A percentile compares a stretch with the other conserved stretches of the same genome.
These are phyloP conservation scores for Aspergillus sclerotialis DNA, from an alignment of 2,329 filamentous ascomycete genomes.

Conservation along the genomic window DNA sequence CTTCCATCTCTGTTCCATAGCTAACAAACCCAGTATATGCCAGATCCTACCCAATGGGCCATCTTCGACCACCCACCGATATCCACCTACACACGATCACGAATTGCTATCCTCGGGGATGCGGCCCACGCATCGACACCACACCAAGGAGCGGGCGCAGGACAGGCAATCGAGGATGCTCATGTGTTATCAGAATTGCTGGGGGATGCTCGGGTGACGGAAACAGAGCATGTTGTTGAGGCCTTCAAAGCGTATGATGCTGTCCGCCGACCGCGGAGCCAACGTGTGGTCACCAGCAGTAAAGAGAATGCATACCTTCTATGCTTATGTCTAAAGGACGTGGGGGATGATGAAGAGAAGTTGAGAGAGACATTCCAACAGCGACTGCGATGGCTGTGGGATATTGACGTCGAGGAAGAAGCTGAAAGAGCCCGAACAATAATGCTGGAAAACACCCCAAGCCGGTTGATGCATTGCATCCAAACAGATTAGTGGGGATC, in stretches of 20 bases:
- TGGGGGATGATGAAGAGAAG: slow-evolving; percentile 19
- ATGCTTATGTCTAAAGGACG: slow-evolving; percentile 18
- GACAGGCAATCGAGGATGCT: slow-evolving; percentile 33
- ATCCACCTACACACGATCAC: slow-evolving; percentile 22
- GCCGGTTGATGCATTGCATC: too few relatives aligned
- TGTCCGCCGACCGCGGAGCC: slow-evolving; percentile 42
- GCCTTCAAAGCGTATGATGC: slow-evolving; percentile 49
- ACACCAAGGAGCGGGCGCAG: slow-evolving; percentile 32
- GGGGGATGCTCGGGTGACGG: slow-evolving; percentile 27
- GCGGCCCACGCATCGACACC: slow-evolving; percentile 34
- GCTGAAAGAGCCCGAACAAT: slow-evolving; percentile 18
- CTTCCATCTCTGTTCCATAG: not conserved
- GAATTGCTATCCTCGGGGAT: slow-evolving; percentile 29
- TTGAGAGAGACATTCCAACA: slow-evolving; percentile 15
- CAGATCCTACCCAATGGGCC: slow-evolving; percentile 29
- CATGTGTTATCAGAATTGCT: slow-evolving; percentile 40
- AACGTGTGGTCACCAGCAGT: slow-evolving; percentile 47
- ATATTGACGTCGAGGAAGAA: slow-evolving; percentile 23
- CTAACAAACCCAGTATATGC: slow-evolving; percentile 15
- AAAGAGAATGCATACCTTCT: slow-evolving; percentile 33
- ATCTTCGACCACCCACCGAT: slow-evolving; percentile 28
- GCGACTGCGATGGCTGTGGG: slow-evolving; percentile 28
- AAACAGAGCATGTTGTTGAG: slow-evolving; percentile 28
- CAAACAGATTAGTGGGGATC: too few relatives aligned
- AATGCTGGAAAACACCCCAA: too few relatives aligned